These are phyloP conservation scores for Ambrosia trifida DNA, from an alignment of 129 eudicot species.

Conservation along the genomic window DNA sequence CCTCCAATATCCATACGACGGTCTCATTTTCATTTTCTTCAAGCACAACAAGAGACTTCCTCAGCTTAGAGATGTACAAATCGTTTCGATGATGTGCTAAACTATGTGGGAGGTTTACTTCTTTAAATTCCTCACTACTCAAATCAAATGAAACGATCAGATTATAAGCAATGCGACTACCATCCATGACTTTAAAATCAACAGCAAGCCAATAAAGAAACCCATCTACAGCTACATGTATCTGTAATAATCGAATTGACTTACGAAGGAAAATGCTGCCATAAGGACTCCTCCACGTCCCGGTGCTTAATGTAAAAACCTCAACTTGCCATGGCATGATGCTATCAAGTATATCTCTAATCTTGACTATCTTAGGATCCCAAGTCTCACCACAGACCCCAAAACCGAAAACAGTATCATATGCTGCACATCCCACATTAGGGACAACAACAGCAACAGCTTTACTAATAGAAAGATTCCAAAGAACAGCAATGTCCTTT, in stretches of 20 bases:
- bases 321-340: not conserved
- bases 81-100: too few relatives aligned
- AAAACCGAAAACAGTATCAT: not conserved
- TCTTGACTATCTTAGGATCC: not conserved
- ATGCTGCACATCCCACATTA: not conserved
- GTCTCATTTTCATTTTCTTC: too few relatives aligned
- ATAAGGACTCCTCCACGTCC: not conserved
- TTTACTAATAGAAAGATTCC: slow-evolving; percentile 17
- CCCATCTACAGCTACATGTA: not conserved
- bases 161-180: not conserved
- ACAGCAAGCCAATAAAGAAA: not conserved
- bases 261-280: not conserved
- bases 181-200: too few relatives aligned
- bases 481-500: not conserved
- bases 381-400: not conserved
- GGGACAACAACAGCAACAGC: not conserved
- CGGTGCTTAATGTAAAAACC: not conserved
- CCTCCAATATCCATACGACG: too few relatives aligned
- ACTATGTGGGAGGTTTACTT: not conserved
- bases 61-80: too few relatives aligned
- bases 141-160: not conserved
- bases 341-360: not conserved
- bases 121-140: not conserved
- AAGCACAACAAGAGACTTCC: too few relatives aligned
- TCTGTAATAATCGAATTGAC: not conserved